Evolutionary conservation across 371 early-diverging fungal species (phyloP), one percentile per base, ranked within the genome.

Genomic region (Scutellospora calospora): DNA sequence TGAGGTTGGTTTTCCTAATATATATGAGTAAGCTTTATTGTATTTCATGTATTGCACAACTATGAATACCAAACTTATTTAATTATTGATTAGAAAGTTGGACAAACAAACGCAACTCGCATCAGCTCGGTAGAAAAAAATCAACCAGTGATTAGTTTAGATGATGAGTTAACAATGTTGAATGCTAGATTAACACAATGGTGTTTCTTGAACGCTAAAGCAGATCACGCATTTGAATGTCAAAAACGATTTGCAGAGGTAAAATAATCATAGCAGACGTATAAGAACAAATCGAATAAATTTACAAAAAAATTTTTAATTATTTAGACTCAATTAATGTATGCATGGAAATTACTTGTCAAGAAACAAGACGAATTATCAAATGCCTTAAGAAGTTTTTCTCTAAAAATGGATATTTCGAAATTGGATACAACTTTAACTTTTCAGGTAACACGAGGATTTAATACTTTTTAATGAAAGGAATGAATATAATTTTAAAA

Each of bases 171-270:
- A 5, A 41, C 29, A 55, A 77, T 81, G 81, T 51, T 81, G 22
- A 69, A 81, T 38, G 69, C 81, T 35, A 66, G 81, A 33, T 60
- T 81, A 31, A 76, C 35, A 20, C 81, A 81, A 45, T 81, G 81
- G 81, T 65, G 68, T 69, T 81, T 79, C 18, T 18, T 81, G 12
- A 81, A 81, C 33, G 55, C 71, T 5, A 77, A 77, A 29, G 68
- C 79, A 25, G 35, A 72, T 31, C 79, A 59, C 2, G 80, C 81
- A 3, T 81, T 81, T 51, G 81, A 81, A 35, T 45, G 5, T 62
- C 77, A 78, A 63, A 81, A 76, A 59, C 18, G 52, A 41, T 14
- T 54, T 25, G 77, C 31, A 14, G 77, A n/a, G n/a, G n/a, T 77
- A 54, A 76, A 22, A 5, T 54, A 5, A 45, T 51, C 35, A 27